Base-by-base conservation (phyloP, 2,329 filamentous ascomycete species). In the Epichloe elymi region DNA sequence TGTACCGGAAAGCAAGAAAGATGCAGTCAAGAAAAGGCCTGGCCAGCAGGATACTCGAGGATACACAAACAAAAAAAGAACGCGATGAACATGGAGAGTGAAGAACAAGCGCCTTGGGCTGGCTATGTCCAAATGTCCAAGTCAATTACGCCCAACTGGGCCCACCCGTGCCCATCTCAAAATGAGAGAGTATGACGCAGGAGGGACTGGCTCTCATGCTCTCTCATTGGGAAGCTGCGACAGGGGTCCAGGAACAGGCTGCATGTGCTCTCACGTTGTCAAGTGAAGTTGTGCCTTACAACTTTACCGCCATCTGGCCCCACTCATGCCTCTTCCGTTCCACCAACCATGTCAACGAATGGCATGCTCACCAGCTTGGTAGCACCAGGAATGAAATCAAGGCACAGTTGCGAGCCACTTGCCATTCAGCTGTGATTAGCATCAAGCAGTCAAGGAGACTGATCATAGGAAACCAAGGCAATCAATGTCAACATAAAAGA, bases 181-280 rank as follows among this genome's bases (percentile, higher is more conserved):
- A 38, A 15, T 46, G 17, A 46, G 17, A 46, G 42, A 51, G 49
- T 42, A 54, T 53, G 54, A 54, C 49, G 55, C 55, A 57, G 51
- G 54, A 55, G 49, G 26, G 51, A 55, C 47, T 49, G 42, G 43
- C 47, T 40, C 26, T 26, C 49, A 38, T 35, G 49, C 42, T 40
- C 42, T 40, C 37, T 38, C 23, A 20, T 38, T n/a, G 48, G 48
- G 48, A 48, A 50, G 45, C 12, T 26, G 52, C 48, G 52, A 48
- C 51, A 39, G 47, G 47, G 51, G 53, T 40, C 43, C 52, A 53
- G 52, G 48, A 53, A 52, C 48, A 23, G 46, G 37, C 23, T 14
- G 45, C 39, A 43, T 12, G 15, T 44, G 11, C 26, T 6, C 26
- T 6, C 26, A 26, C 41, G 10, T 14, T 3, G 19, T 43, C 23